These are phyloP conservation scores for Russula dissimulans DNA, from an alignment of 768 basidiomycete genomes.

Conservation along the genomic window DNA sequence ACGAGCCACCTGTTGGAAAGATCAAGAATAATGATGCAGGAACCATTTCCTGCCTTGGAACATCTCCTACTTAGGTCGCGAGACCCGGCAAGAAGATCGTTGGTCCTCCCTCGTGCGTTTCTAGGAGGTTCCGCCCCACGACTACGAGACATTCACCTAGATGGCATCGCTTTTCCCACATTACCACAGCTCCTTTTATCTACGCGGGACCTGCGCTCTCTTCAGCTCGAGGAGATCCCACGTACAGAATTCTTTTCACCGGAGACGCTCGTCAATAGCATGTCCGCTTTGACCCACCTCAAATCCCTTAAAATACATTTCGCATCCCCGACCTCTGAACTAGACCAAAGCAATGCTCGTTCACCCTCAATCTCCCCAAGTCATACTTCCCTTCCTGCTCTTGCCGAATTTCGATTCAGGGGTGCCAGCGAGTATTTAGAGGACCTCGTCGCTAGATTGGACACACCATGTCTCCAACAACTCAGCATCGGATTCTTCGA, in stretches of 20 bases:
- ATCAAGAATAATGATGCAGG: neutral
- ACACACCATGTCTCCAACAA: neutral
- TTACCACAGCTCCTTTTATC: neutral
- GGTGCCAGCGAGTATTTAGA: neutral
- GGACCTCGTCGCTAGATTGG: neutral
- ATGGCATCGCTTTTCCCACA: neutral
- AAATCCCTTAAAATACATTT: neutral
- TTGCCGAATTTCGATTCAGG: neutral
- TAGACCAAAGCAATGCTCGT: too few species aligned
- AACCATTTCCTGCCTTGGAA: neutral
- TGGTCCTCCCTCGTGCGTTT: neutral
- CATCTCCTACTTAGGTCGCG: neutral
- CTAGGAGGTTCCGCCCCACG: neutral
- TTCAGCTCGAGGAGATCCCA: neutral
- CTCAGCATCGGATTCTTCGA: neutral
- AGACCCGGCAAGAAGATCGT: neutral
- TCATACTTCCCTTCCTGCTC: neutral
- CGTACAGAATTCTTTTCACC: neutral
- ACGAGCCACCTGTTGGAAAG: neutral
- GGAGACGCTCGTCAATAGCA: neutral
- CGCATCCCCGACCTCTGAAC: neutral
- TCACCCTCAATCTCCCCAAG: neutral
- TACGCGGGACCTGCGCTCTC: neutral
- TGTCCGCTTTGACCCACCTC: neutral
- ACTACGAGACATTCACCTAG: conserved; percentile 1